Base-by-base conservation (phyloP, 768 basidiomycete species). In the Boletus pseudo-olivaceus region DNA sequence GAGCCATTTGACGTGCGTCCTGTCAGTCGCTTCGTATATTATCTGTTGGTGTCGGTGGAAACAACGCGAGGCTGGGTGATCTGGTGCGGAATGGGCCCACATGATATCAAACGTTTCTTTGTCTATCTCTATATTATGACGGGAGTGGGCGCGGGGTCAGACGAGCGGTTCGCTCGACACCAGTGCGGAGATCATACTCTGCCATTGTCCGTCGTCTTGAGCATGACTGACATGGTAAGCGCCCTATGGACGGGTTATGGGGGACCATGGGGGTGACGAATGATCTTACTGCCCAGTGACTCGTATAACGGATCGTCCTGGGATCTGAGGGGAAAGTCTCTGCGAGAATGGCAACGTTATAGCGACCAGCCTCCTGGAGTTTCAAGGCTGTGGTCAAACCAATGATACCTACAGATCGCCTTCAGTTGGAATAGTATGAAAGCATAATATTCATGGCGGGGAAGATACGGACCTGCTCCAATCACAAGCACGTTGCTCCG, bases 361-460 rank as follows among this genome's bases (percentile, higher is more conserved):
- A 84, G 2, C 71, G 73, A 4, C 79, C 80, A 15, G 72, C 73
- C 56, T 85, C 80, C 62, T 87, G 86, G 14, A 88, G 75, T 62
- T 76, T 82, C 30, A 89, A 53, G 0, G 88, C 89, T 3, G 88
- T 88, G 1, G 87, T 84, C 27, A 91, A 74, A 3, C 88, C 88
- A 3, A 90, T 72, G 4, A 90, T 88, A 45, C 88, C 88, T 90
- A 51, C 27, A 27, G 10, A 27, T 17, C 26, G 42, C 17, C 17
- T 4, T 27, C 20, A 5, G 7, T 40, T 43, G 17, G 8, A 27
- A 6, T 26, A 27, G 23, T 23, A 23, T 17, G 6, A 20, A 40
- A 20, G 10, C 39, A 40, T 4, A 20, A 23, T 17, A 10, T 27
- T 15, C 15, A 17, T 9, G 41, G 17, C 10, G 26, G 7, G 42